Evolutionary conservation across 106 monocot species (phyloP).

Genomic region (Narthecium ossifragum): DNA sequence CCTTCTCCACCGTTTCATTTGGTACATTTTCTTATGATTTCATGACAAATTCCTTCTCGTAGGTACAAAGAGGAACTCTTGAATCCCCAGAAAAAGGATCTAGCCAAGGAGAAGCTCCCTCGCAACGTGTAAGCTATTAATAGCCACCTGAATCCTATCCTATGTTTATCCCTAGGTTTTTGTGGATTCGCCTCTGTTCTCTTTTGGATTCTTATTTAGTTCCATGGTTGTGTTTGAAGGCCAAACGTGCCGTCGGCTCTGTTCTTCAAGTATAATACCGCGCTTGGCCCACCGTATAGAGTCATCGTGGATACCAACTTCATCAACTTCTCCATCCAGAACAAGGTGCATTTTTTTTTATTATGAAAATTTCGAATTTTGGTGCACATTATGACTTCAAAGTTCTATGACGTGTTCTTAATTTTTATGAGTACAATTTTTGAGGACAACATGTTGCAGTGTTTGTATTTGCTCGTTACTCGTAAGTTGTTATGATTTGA

Average conservation of each 20-base stretch:
- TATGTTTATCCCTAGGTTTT: not conserved
- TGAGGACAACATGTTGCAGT: not conserved
- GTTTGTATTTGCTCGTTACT: not conserved
- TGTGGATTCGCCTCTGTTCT: not conserved
- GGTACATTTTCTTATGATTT: not conserved
- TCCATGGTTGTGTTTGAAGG: constrained; percentile 24
- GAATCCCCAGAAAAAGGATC: constrained; percentile 76
- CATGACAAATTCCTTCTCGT: not conserved
- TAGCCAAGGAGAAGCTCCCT: constrained; percentile 65
- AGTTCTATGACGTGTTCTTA: too few relatives aligned
- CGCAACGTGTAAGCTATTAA: constrained; percentile 51
- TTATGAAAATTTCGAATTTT: not conserved
- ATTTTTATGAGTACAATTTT: not conserved
- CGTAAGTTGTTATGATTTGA: not conserved
- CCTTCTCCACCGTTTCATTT: not conserved
- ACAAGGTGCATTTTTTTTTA: constrained; percentile 41
- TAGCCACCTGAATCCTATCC: not conserved
- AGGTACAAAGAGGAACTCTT: constrained; percentile 73
- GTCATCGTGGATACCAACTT: constrained; percentile 97
- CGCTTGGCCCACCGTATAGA: constrained; percentile 77
- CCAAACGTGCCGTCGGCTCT: constrained; percentile 68
- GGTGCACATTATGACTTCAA: not conserved
- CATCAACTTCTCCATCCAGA: constrained; percentile 95
- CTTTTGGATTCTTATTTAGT: not conserved
- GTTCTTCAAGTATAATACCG: constrained; percentile 88